Conservation (phyloP, 73 alveolate genomes). For the Halteria grandinella region DNA sequence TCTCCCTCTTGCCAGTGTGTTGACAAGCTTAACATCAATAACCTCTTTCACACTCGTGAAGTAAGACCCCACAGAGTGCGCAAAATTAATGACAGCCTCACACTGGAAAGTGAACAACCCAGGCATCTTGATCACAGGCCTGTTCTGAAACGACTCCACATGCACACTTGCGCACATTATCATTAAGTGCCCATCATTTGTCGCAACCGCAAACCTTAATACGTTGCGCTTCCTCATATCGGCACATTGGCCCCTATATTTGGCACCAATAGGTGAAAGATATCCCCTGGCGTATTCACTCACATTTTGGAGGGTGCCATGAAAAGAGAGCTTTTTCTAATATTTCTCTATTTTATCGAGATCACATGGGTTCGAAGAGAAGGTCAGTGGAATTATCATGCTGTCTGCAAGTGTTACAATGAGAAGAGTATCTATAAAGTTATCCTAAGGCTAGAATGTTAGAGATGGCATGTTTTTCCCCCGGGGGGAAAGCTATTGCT, state of each 20-base stretch:
- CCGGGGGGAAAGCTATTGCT: no score
- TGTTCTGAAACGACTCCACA: no score
- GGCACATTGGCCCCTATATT: background rate
- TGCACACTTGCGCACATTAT: slow-evolving; percentile 26
- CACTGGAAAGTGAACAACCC: no score
- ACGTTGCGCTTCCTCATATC: no score
- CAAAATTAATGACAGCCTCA: no score
- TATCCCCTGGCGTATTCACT: slow-evolving; percentile 18
- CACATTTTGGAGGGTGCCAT: background rate
- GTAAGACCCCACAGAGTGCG: no score
- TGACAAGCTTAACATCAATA: no score
- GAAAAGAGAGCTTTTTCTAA: background rate
- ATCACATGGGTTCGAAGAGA: background rate
- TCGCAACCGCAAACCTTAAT: slow-evolving; percentile 32
- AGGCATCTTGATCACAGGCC: no score
- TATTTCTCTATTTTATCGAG: background rate
- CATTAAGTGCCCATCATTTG: slow-evolving; percentile 36
- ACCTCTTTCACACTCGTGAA: no score
- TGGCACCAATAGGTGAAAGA: background rate
- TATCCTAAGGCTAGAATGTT: no score
- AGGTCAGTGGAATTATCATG: background rate
- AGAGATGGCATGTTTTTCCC: no score
- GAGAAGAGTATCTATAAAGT: background rate
- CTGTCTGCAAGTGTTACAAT: background rate
- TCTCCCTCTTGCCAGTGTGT: no score